Conservation (phyloP, 2,329 filamentous ascomycete genomes). For the Tolypocladium inflatum region DNA sequence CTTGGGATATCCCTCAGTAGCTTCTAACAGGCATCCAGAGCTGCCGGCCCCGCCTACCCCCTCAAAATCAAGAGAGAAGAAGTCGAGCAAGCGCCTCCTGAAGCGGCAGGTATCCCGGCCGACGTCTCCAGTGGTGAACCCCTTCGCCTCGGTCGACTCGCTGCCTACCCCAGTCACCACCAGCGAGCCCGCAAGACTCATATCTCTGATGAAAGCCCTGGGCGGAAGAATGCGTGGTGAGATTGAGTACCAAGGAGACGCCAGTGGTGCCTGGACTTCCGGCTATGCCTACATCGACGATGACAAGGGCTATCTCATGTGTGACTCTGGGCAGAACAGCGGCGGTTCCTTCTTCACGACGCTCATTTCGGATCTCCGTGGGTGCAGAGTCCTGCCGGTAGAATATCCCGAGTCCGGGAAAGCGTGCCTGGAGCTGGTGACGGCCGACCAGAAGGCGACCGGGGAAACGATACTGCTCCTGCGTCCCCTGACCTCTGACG, state of each 20-base stretch:
- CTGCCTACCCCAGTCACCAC: constrained; percentile 50
- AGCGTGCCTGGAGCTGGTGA: constrained; percentile 45
- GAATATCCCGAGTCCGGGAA: constrained; percentile 32
- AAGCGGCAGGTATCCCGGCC: constrained; percentile 49
- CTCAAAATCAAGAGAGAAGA: constrained; percentile 25
- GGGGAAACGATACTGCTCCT: constrained; percentile 39
- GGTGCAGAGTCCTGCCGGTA: constrained; percentile 58
- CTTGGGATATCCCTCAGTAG: constrained; percentile 30
- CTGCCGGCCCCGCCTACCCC: constrained; percentile 12
- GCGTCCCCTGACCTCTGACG: constrained; percentile 52
- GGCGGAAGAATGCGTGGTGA: constrained; percentile 74
- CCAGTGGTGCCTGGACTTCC: constrained; percentile 52
- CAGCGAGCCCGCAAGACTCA: constrained; percentile 60
- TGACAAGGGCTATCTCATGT: constrained; percentile 64
- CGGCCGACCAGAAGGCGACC: constrained; percentile 43
- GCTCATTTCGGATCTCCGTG: constrained; percentile 64
- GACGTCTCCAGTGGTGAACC: constrained; percentile 44
- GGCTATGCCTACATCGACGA: constrained; percentile 75
- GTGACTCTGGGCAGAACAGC: constrained; percentile 51
- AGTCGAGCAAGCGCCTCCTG: constrained; percentile 40
- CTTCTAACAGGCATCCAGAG: constrained; percentile 24
- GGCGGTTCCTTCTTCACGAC: constrained; percentile 54
- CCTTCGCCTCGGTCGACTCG: constrained; percentile 49
- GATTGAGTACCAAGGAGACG: constrained; percentile 59
- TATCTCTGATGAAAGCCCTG: constrained; percentile 67